A percentile compares a stretch with the other conserved stretches of the same genome.
Evolutionary conservation across 306 rosid genomes (phyloP).

Genomic region (Leucaena leucocephala): DNA sequence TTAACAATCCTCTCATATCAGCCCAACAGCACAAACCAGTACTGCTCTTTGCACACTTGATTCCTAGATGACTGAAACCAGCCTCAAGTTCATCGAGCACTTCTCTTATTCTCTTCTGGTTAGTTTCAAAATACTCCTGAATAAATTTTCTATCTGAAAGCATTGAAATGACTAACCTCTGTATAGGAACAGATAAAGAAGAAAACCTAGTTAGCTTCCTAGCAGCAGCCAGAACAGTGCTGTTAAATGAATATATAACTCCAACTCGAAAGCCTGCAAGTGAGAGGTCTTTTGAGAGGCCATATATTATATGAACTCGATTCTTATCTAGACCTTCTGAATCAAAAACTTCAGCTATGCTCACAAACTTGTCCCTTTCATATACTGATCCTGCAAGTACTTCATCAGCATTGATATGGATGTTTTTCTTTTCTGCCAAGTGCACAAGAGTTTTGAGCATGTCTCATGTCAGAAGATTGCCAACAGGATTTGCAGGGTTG

Average conservation of each 20-base stretch:
- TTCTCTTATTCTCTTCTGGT: conserved; percentile 49
- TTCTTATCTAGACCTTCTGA: conserved; percentile 64
- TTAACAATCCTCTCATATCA: conserved; percentile 75
- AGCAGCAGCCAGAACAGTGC: conserved; percentile 67
- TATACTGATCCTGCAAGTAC: conserved; percentile 84
- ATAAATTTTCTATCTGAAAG: conserved; percentile 71
- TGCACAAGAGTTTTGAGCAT: conserved; percentile 62
- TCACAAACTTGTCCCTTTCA: conserved; percentile 77
- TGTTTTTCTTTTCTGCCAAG: conserved; percentile 84
- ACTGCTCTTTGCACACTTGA: conserved; percentile 74
- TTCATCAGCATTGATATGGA: conserved; percentile 84
- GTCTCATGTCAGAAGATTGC: conserved; percentile 66
- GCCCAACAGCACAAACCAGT: conserved; percentile 90
- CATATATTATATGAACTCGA: conserved; percentile 80
- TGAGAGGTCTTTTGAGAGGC: conserved; percentile 86
- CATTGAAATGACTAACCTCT: conserved; percentile 69
- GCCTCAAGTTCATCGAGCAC: conserved; percentile 57
- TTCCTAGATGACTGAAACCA: conserved; percentile 67
- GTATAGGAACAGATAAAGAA: conserved; percentile 76
- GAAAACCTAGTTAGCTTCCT: conserved; percentile 77
- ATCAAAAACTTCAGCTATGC: conserved; percentile 81
- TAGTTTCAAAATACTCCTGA: conserved; percentile 65
- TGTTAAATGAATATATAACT: conserved; percentile 66
- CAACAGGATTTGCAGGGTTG: conserved; percentile 90
- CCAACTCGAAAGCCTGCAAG: conserved; percentile 90